Base-by-base conservation (phyloP, 2,329 filamentous ascomycete genomes). In the Davidsoniella virescens region DNA sequence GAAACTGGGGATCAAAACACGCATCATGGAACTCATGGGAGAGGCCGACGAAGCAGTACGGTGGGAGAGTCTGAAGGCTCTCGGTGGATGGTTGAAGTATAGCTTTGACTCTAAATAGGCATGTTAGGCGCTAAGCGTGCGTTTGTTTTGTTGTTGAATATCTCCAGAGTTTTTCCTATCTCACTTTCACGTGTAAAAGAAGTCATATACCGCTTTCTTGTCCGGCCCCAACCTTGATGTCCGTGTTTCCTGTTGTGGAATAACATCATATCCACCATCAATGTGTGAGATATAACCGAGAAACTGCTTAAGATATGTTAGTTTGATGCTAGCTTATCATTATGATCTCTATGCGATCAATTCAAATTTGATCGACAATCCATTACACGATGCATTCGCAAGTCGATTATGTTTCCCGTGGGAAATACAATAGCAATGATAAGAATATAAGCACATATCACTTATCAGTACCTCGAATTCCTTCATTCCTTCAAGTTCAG, bases 11-110 rank as follows among this genome's bases (percentile, higher is more conserved):
- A 66, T 95, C 55, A 95, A 95, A 75, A 77, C 76, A 16, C 75
- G 86, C 57, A 82, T 94, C 54, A 94, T 95, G 87, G 84, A 87
- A 67, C 71, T 95, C 60, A 95, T 95, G 88, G 80, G 78, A 59
- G 86, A 93, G 61, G 73, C 79, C 52, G 87, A 94, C 59, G 87
- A 94, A 69, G 81, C 78, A 53, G 86, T 95, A 44, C 74, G 88
- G 61, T 95, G 87, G 87, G 88, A 95, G 70, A 92, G 85, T 65
- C 67, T 95, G 67, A 78, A 83, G 59, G 87, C 88, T 14, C 78
- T 95, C 39, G 75, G 75, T 17, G 72, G 73, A 16, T 79, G 75
- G 75, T 63, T 79, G 59, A 77, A 78, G 69, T 79, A 78, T 59
- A 78, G 73, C 64, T 78, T 79, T 57, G 75, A 78, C 57, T 47